Percentiles rank a stretch among this genome's conserved stretches.
Evolutionary conservation across 2,329 filamentous ascomycete species (phyloP).

Genomic region (Aspergillus sp.): DNA sequence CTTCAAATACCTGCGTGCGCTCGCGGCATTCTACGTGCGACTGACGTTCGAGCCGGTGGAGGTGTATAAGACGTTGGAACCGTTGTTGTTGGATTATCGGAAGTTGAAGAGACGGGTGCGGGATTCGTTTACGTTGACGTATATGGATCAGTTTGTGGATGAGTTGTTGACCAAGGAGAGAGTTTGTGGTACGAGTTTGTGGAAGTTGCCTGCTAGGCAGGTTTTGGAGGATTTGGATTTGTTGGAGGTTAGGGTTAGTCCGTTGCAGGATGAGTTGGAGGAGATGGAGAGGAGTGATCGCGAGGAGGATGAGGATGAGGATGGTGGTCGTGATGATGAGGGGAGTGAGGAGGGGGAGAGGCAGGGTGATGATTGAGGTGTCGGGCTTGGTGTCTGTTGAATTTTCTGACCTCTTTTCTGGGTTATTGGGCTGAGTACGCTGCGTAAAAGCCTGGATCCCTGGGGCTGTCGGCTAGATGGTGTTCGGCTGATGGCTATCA

Average conservation of each 20-base stretch:
- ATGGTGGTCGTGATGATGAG: constrained; percentile 18
- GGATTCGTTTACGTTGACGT: constrained; percentile 73
- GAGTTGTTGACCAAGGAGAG: constrained; percentile 85
- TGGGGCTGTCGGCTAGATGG: too few species aligned
- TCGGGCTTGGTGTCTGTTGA: background rate
- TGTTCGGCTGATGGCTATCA: too few species aligned
- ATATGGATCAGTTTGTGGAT: constrained; percentile 90
- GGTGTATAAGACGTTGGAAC: constrained; percentile 78
- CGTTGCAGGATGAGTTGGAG: constrained; percentile 67
- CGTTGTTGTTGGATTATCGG: constrained; percentile 75
- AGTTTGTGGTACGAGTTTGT: constrained; percentile 86
- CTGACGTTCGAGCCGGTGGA: constrained; percentile 80
- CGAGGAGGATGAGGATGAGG: constrained; percentile 24
- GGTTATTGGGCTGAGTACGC: too few species aligned
- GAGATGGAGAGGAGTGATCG: constrained; percentile 42
- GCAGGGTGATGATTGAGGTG: constrained; percentile 31
- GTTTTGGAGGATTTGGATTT: constrained; percentile 86
- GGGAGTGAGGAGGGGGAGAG: constrained; percentile 3
- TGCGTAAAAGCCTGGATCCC: too few species aligned
- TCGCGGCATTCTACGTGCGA: constrained; percentile 91
- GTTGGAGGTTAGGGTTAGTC: constrained; percentile 81
- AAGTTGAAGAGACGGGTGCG: constrained; percentile 79
- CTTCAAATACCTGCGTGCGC: constrained; percentile 78
- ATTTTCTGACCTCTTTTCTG: background rate
- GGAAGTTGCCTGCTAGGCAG: constrained; percentile 82